phyloP scores from a whole-genome alignment of 257 asterid species.

The Cynanchum wilfordii region DNA sequence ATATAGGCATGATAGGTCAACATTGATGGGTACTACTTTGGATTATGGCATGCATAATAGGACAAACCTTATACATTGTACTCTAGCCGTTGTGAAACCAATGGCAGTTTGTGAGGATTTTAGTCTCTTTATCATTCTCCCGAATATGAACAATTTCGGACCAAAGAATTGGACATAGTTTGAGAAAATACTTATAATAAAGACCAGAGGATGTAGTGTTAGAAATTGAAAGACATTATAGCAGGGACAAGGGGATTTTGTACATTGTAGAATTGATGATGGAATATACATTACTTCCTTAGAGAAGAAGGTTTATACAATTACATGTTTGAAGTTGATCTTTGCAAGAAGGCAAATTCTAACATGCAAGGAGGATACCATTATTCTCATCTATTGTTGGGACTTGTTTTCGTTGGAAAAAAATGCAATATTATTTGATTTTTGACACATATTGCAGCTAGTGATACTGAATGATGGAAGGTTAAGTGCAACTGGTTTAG shows the following conservation, averaged over 20 bases:
- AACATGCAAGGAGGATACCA: background rate
- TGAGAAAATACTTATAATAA: background rate
- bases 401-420: no score
- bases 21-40: no score
- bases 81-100: no score
- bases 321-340: background rate
- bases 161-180: background rate
- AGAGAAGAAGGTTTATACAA: background rate
- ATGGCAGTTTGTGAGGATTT: background rate
- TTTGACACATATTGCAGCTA: no score
- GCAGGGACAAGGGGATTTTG: no score
- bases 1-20: no score
- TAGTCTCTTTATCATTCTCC: background rate
- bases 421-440: no score
- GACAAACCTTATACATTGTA: no score
- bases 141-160: background rate
- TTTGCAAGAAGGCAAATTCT: background rate
- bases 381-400: no score
- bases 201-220: background rate
- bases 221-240: no score
- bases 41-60: no score
- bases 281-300: background rate
- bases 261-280: no score
- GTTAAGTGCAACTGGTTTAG: background rate
- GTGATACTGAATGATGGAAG: background rate